Base-by-base conservation (phyloP, 352 stramenopile genomes). In the Achlya hypogyna region DNA sequence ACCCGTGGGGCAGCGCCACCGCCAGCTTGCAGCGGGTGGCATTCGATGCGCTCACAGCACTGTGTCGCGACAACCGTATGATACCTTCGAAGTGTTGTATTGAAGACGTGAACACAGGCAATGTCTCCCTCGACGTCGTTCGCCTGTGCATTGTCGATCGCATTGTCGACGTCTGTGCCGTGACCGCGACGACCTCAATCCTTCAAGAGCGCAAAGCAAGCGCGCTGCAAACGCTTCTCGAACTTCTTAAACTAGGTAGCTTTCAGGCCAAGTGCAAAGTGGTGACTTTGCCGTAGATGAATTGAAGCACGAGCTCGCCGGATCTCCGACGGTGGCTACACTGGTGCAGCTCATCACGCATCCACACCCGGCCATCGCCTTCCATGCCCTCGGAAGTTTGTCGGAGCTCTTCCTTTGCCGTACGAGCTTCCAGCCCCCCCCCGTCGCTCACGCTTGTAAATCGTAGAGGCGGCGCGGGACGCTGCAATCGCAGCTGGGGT, bases 151-250 rank as follows among this genome's bases (percentile, higher is more conserved):
- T 58, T 16, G 47, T 67, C 27, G 60, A 67, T 16, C 43, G 5
- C 16, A 42, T 67, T 12, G 35, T 67, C 16, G 60, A 67, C 14
- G 60, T 59, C n/a, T 67, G 40, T 27, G 59, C 29, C 5, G 38
- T 47, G 25, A 42, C 42, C 35, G 59, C 60, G n/a, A 29, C n/a
- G 51, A 67, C 60, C 2, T 20, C 8, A 1, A n/a, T 35, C 16
- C 49, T 56, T 10, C 12, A 56, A 56, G 60, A 67, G 18, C 60
- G 60, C 42, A 67, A 67, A 38, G 51, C 38, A 18, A 67, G 60
- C 28, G 60, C 42, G 5, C 32, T 67, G 32, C 60, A 67, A n/a
- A 42, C 43, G 22, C 60, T 67, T 5, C 22, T 43, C 8, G 42
- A 58, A 12, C 42, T 67, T 6, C 28, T 58, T 20, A 67, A 67